Evolutionary conservation across 2,329 filamentous ascomycete genomes (phyloP), one percentile per base, ranked within the genome.

Genomic region (Aspergillus cejpii): DNA sequence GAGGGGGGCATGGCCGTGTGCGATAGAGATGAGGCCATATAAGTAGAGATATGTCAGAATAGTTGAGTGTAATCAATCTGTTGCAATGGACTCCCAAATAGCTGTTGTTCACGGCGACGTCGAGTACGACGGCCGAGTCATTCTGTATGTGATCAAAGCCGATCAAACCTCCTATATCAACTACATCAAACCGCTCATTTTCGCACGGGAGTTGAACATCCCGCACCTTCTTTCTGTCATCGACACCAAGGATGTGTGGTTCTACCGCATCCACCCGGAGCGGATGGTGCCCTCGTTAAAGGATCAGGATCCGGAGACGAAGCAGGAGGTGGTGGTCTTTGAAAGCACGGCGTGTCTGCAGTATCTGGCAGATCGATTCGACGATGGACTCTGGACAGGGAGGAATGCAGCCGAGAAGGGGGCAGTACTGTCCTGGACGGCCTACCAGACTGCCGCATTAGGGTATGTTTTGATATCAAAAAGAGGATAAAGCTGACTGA

Each of bases 151-250:
- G 5, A 46, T 46, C 33, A 41, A 41, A 29, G 45, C 40, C n/a
- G 39, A 47, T 11, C 17, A 47, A 23, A 44, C 41, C 0, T 48
- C 45, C 5, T 44, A 44, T 26, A 48, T 44, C 31, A 44, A 48
- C 37, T 44, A 44, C 27, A 38, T 48, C 26, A 48, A 48, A 26
- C 41, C 37, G 2, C 34, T 48, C n/a, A 48, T 48, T 17, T 14
- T 44, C 1, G 41, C 41, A 2, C n/a, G 19, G 7, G 43, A 45
- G n/a, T 6, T 45, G 7, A 12, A 37, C 7, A 15, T 44, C 2
- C 41, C 45, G 3, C 45, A 48, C 15, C 11, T 41, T 1, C 24
- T 48, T n/a, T 44, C 41, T 2, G 41, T 48, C 10, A 44, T 48
- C 19, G 41, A 48, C 26, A 48, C 41, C 7, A 37, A 14, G 12